Evolutionary conservation across 805 yeast genomes (phyloP), one percentile per base, ranked within the genome.

Genomic region (Candida easanensis): DNA sequence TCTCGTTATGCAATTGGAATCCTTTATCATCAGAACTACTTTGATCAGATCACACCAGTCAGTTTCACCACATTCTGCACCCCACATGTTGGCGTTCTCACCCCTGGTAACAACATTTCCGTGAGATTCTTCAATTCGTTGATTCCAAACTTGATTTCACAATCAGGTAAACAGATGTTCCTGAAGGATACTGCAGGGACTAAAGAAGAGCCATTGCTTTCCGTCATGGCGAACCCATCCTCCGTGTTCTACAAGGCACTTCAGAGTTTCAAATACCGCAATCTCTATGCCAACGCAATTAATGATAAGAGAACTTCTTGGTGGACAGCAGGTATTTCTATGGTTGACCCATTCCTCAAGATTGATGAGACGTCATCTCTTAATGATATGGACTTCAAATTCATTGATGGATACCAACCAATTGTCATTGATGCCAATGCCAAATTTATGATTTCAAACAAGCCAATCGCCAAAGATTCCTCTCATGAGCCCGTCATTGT

Each of bases 281-380:
- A 80, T 5, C 62, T 87, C 35, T 86, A 88, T 57, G 85, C 93
- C 5, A 88, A 88, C 63, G 74, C 85, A 32, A 75, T 82, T 45
- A 85, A 88, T 49, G 96, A 88, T 64, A 81, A 81, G 50, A 76
- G 95, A 52, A 80, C 95, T 4, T 76, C 86, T 14, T 88, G 87
- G 83, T 87, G 85, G 77, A 86, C 95, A 2, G 72, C 95, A 0
- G 86, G 86, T 5, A 84, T 84, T 27, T 76, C 84, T 0, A 54
- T 63, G 21, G 63, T 69, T 28, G 88, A 84, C 52, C 88, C 88
- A 0, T 82, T 80, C 44, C 62, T 65, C 32, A 62, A 56, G 26
- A 66, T 73, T 14, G 69, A 69, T 44, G 57, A 61, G 19, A 60
- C 66, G 16, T 78, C 83, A 2, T 69, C 70, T 59, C 63, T 70